A percentile compares a stretch with the other conserved stretches of the same genome.
Conservation (phyloP, 768 basidiomycete species). For the Obba rivulosa region DNA sequence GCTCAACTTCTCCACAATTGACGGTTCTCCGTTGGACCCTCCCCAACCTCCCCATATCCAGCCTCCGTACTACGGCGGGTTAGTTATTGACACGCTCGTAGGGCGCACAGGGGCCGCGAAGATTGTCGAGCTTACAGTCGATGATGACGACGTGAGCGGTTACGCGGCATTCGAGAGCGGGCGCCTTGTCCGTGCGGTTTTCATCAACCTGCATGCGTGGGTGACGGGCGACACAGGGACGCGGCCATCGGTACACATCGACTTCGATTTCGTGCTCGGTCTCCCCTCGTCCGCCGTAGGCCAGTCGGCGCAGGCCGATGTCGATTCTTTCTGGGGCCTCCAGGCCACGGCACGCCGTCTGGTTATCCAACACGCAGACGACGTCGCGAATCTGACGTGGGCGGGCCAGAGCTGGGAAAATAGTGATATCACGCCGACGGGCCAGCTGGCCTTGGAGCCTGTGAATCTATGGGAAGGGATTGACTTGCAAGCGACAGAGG, state of each 20-base stretch:
- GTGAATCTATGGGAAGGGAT: conserved; percentile 16
- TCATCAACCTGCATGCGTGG: conserved; percentile 56
- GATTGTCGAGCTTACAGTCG: conserved; percentile 44
- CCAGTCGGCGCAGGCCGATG: background rate
- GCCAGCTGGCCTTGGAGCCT: conserved; percentile 11
- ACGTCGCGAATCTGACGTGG: conserved; percentile 19
- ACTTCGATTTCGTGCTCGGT: conserved; percentile 29
- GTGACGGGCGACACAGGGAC: conserved; percentile 28
- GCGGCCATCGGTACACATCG: conserved; percentile 32
- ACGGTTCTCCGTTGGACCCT: conserved; percentile 43
- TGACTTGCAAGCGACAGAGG: conserved; percentile 20
- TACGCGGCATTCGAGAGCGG: conserved; percentile 56
- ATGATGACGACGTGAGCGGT: conserved; percentile 44
- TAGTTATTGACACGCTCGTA: conserved; percentile 55
- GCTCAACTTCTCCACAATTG: conserved; percentile 50
- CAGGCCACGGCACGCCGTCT: conserved; percentile 14
- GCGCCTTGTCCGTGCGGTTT: conserved; percentile 40
- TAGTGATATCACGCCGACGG: conserved; percentile 16
- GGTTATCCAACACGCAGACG: conserved; percentile 23
- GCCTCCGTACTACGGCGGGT: conserved; percentile 60
- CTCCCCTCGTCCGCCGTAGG: background rate
- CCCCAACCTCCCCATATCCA: conserved; percentile 58
- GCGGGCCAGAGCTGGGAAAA: conserved; percentile 23
- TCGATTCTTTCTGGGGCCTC: conserved; percentile 3
- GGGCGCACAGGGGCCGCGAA: conserved; percentile 38